Evolutionary conservation across 1,284 basidiomycete genomes (phyloP), one percentile per base, ranked within the genome.

Genomic region (Cryptococcus neoformans): DNA sequence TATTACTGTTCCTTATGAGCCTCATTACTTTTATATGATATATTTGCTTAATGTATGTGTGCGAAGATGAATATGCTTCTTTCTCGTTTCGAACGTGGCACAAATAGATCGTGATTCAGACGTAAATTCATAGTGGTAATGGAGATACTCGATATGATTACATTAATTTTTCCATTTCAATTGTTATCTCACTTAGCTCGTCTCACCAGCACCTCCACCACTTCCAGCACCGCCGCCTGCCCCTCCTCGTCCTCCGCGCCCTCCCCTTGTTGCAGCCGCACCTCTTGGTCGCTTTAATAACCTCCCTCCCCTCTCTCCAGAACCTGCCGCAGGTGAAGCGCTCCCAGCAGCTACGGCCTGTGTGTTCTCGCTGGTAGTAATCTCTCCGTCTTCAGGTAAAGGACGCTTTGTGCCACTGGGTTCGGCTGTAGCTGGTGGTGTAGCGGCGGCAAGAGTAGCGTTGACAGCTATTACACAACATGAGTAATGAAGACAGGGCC

Each of bases 381-480:
- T 59, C 47, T 69, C 69, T n/a, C 65, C 67, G 16, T 69, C 69
- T 56, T 71, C 69, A 2, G 63, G 58, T 40, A 59, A 46, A 6
- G 67, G 66, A 34, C 67, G 55, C 51, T 71, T 71, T n/a, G 49
- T 41, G 2, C 62, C 62, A 14, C 51, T 36, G 1, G 64, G 50
- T 21, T 57, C 53, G 21, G 57, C 54, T 10, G 55, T 49, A n/a
- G 56, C 38, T 9, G 56, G n/a, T 6, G 51, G 51, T 14, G 38
- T 17, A 44, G 61, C 39, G 37, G 51, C 51, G 8, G 65, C 59
- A 0, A 75, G 60, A 0, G 70, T 69, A 5, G 74, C 72, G 52
- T 75, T 75, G 49, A 75, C 74, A 44, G 66, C 74, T 73, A 49
- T 37, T 21, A 12, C 37, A 5, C 9, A 46, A 8, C 4, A 37